Conservation (phyloP, 2,329 filamentous ascomycete genomes). For the Drechslerella stenobrocha region DNA sequence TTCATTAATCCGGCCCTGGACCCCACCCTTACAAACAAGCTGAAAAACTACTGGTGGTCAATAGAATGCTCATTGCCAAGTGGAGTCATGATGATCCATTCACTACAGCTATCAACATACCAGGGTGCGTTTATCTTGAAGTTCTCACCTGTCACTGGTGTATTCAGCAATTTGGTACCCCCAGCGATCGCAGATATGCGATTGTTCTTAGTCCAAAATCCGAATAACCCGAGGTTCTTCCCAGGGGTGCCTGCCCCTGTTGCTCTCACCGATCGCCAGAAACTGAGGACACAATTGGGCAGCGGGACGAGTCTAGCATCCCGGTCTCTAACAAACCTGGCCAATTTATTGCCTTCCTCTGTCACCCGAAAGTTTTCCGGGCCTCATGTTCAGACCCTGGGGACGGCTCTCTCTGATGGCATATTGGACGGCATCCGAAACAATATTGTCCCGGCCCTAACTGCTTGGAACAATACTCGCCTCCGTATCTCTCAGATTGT, state of each 20-base stretch:
- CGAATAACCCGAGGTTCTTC: slow-evolving; percentile 17
- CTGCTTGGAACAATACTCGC: slow-evolving; percentile 11
- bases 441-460: slow-evolving; percentile 19
- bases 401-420: background rate
- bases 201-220: slow-evolving; percentile 12
- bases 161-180: slow-evolving; percentile 35
- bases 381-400: slow-evolving; percentile 2
- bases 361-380: slow-evolving; percentile 18
- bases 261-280: slow-evolving; percentile 1
- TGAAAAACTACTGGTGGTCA: slow-evolving; percentile 30
- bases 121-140: slow-evolving; percentile 30
- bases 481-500: background rate
- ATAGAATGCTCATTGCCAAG: slow-evolving; percentile 37
- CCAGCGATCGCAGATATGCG: slow-evolving; percentile 33
- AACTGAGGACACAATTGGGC: slow-evolving; percentile 11
- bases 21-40: slow-evolving; percentile 20
- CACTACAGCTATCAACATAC: slow-evolving; percentile 36
- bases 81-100: slow-evolving; percentile 43
- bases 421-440: slow-evolving; percentile 16
- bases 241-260: background rate
- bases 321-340: slow-evolving; percentile 31
- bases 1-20: slow-evolving; percentile 28
- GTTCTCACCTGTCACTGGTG: slow-evolving; percentile 39
- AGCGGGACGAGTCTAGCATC: slow-evolving; percentile 13
- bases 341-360: slow-evolving; percentile 17